Evolutionary conservation across 2,329 filamentous ascomycete species (phyloP).

Genomic region (Phaeosphaeriaceae sp.): DNA sequence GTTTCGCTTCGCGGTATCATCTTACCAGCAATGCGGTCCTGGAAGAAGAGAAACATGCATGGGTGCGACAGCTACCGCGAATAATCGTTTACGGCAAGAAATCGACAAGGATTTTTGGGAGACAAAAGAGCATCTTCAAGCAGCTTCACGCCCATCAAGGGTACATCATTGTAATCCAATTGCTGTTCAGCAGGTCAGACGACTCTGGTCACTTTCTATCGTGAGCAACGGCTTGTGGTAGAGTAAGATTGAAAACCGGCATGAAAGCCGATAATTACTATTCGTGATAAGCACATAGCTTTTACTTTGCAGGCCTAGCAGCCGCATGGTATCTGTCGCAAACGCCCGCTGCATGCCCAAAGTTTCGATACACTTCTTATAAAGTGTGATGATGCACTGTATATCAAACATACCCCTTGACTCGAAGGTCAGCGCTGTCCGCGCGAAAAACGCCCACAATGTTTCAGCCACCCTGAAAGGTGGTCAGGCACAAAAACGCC

Average conservation of each 20-base stretch:
- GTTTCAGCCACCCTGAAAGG: slow-evolving; percentile 26
- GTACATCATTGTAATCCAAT: no score
- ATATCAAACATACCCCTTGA: slow-evolving; percentile 20
- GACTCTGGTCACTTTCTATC: no score
- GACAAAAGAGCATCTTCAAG: no score
- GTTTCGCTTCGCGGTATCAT: slow-evolving; percentile 4
- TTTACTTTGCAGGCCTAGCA: slow-evolving; percentile 29
- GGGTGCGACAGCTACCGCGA: no score
- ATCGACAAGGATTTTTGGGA: no score
- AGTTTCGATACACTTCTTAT: slow-evolving; percentile 34
- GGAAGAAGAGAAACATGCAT: slow-evolving; percentile 7
- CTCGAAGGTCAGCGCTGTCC: slow-evolving; percentile 18
- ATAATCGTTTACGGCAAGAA: no score
- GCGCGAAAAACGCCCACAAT: slow-evolving; percentile 28
- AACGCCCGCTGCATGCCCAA: slow-evolving; percentile 25
- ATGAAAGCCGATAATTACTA: slow-evolving; percentile 19
- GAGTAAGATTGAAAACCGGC: not conserved
- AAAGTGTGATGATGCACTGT: slow-evolving; percentile 37
- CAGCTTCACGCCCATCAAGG: no score
- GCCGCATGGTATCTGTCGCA: slow-evolving; percentile 35
- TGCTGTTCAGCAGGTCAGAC: no score
- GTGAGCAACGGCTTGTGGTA: not conserved
- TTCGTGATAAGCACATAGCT: slow-evolving; percentile 17
- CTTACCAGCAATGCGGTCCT: slow-evolving; percentile 15
- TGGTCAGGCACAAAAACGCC: slow-evolving; percentile 36